These are phyloP conservation scores for Aechmea fasciata DNA, from an alignment of 176 grass and related monocot species.

Conservation along the genomic window DNA sequence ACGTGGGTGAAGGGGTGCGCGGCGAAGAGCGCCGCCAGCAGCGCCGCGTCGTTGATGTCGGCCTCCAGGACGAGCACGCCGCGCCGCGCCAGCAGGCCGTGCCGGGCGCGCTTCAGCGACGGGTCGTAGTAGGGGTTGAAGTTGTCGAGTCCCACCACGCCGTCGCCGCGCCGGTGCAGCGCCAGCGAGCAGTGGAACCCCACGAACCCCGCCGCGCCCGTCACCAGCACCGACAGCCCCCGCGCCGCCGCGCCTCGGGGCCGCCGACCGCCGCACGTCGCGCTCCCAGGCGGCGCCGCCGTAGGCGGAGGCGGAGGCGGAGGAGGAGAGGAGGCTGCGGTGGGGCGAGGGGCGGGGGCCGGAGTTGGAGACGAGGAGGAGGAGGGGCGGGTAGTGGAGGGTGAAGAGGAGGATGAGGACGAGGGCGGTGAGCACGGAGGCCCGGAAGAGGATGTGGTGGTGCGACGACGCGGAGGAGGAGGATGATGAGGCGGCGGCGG, in stretches of 20 bases:
- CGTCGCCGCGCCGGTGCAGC: slow-evolving; percentile 60
- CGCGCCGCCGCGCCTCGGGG: slow-evolving; percentile 28
- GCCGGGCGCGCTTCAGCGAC: slow-evolving; percentile 70
- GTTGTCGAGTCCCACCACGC: slow-evolving; percentile 83
- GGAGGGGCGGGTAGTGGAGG: slow-evolving; percentile 12
- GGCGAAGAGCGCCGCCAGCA: slow-evolving; percentile 55
- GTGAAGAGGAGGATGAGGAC: slow-evolving; percentile 78
- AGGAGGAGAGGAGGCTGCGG: slow-evolving; percentile 48
- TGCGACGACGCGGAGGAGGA: slow-evolving; percentile 53
- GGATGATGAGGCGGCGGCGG: slow-evolving; percentile 22
- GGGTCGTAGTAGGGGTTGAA: slow-evolving; percentile 95
- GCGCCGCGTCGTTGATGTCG: slow-evolving; percentile 71
- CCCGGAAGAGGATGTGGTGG: slow-evolving; percentile 48
- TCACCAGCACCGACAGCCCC: slow-evolving; percentile 58
- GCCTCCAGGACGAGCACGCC: slow-evolving; percentile 69
- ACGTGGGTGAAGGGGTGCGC: slow-evolving; percentile 72
- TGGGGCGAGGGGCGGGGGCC: slow-evolving; percentile 28
- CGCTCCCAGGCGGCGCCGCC: slow-evolving; percentile 42
- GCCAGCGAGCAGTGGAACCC: slow-evolving; percentile 80
- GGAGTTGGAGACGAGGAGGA: neutral
- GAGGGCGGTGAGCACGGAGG: slow-evolving; percentile 60
- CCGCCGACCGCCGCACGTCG: slow-evolving; percentile 41
- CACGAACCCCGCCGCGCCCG: slow-evolving; percentile 74
- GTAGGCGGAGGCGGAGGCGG: slow-evolving; percentile 15
- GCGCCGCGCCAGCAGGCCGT: slow-evolving; percentile 38